A percentile compares a stretch with the other conserved stretches of the same genome.
Evolutionary conservation across 176 grass and related monocot genomes (phyloP).

Genomic region (Triticum turgidum): DNA sequence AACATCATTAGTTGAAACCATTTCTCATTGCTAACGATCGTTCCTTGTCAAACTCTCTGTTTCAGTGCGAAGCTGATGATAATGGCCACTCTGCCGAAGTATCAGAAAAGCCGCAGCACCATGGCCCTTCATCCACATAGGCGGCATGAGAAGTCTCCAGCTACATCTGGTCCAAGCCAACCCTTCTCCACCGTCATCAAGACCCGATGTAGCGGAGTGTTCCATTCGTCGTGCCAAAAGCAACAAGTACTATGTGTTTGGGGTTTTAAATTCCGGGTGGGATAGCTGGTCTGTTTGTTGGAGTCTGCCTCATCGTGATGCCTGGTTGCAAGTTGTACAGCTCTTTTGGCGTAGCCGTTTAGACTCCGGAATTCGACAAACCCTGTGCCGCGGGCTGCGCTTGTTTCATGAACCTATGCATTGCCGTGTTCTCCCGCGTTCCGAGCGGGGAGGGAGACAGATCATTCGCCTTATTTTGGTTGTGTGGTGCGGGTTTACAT

Average conservation of each 20-base stretch:
- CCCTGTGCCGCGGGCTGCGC: background rate
- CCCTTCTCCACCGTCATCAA: background rate
- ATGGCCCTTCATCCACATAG: background rate
- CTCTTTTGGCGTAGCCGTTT: conserved; percentile 18
- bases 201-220: background rate
- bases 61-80: conserved; percentile 34
- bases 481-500: background rate
- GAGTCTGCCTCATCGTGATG: conserved; percentile 8
- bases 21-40: background rate
- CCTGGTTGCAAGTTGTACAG: conserved; percentile 15
- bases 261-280: background rate
- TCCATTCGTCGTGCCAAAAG: background rate
- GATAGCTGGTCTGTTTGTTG: background rate
- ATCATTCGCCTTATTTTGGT: background rate
- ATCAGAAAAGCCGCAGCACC: conserved; percentile 23
- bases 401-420: background rate
- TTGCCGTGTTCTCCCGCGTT: background rate
- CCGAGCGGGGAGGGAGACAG: background rate
- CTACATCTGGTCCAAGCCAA: background rate
- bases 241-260: background rate
- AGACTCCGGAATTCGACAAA: background rate
- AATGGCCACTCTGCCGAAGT: conserved; percentile 19
- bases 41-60: background rate
- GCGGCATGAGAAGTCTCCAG: background rate
- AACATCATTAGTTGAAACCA: background rate